phyloP scores from a whole-genome alignment of 129 eudicot genomes.

The Pseudognaphalium luteoalbum region DNA sequence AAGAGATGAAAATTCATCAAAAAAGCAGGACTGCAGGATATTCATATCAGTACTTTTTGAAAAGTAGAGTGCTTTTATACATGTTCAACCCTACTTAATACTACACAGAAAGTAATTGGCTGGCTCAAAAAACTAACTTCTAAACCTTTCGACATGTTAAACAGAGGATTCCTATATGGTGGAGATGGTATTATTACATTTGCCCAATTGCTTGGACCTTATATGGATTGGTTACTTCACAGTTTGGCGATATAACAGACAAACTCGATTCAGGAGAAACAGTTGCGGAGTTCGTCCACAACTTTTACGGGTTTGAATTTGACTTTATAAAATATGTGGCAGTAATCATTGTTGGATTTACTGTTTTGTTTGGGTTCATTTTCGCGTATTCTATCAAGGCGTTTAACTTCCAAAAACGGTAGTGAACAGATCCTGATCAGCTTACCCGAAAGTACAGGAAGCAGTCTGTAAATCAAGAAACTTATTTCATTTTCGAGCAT shows the following conservation, averaged over 20 bases:
- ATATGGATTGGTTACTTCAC: slow-evolving; percentile 70
- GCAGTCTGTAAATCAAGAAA: slow-evolving; percentile 35
- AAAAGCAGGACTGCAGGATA: too few species aligned
- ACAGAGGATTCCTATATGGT: slow-evolving; percentile 87
- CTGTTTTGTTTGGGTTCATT: slow-evolving; percentile 66
- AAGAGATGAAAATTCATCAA: too few species aligned
- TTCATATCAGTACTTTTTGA: too few species aligned
- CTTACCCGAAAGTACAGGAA: slow-evolving; percentile 24
- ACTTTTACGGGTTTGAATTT: slow-evolving; percentile 54
- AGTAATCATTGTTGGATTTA: slow-evolving; percentile 49
- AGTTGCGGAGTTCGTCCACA: slow-evolving; percentile 52
- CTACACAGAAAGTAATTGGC: not conserved
- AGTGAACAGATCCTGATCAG: slow-evolving; percentile 10
- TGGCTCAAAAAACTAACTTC: not conserved
- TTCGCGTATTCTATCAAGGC: slow-evolving; percentile 79
- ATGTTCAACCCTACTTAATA: not conserved
- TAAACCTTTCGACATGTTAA: slow-evolving; percentile 6
- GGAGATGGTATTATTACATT: slow-evolving; percentile 81
- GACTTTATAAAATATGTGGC: slow-evolving; percentile 73
- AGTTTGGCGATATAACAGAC: slow-evolving; percentile 59
- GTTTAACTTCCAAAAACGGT: slow-evolving; percentile 88
- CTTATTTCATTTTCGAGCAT: slow-evolving; percentile 24
- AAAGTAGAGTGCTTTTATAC: too few species aligned
- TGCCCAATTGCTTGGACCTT: slow-evolving; percentile 70
- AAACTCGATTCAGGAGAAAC: slow-evolving; percentile 47